These are phyloP conservation scores for Logfia minima DNA, from an alignment of 129 eudicot genomes.

Conservation along the genomic window DNA sequence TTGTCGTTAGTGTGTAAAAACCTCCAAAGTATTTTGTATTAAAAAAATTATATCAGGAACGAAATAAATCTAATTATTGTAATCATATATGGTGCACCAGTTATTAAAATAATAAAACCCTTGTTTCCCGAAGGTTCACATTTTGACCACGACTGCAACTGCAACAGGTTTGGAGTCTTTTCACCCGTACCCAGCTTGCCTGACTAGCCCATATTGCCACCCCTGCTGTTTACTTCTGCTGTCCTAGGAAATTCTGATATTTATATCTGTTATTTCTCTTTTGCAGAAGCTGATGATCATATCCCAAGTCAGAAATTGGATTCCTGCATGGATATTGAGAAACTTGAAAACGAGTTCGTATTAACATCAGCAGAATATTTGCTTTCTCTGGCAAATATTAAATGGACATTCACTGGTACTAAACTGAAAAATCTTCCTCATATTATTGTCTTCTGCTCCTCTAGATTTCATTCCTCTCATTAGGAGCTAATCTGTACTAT, in stretches of 20 bases:
- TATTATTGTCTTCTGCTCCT: background rate
- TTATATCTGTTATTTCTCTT: slow-evolving; percentile 9
- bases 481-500: background rate
- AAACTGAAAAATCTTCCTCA: background rate
- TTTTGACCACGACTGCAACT: background rate
- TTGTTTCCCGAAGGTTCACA: background rate
- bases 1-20: background rate
- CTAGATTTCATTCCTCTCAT: background rate
- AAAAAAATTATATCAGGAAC: background rate
- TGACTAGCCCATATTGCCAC: background rate
- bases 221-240: slow-evolving; percentile 3
- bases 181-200: background rate
- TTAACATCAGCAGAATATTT: slow-evolving; percentile 81
- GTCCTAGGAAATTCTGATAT: background rate
- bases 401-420: slow-evolving; percentile 80
- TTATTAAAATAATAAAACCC: background rate
- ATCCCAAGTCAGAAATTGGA: slow-evolving; percentile 43
- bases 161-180: background rate
- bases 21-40: background rate
- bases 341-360: slow-evolving; percentile 88
- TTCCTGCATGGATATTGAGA: slow-evolving; percentile 58
- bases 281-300: slow-evolving; percentile 52
- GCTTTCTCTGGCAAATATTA: slow-evolving; percentile 70
- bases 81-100: background rate
- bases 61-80: background rate